Conservation (phyloP, 179 eudicot species). For the Beta macrorhiza region DNA sequence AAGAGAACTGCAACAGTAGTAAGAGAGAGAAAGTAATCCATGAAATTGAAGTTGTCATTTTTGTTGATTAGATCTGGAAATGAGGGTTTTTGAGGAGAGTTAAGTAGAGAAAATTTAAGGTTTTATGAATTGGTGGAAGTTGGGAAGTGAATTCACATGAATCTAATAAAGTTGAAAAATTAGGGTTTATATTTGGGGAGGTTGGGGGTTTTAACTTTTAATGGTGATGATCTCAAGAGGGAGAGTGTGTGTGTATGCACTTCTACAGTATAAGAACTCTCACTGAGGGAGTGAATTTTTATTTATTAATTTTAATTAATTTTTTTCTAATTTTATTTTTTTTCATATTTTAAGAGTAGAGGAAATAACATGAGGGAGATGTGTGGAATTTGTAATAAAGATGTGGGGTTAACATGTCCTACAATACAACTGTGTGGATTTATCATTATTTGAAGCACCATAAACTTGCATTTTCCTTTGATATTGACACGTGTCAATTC, state of each 20-base stretch:
- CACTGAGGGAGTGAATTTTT: background rate
- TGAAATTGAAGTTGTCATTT: slow-evolving; percentile 39
- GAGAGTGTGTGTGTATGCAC: background rate
- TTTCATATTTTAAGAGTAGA: background rate
- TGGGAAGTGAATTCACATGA: slow-evolving; percentile 32
- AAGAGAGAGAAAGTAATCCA: slow-evolving; percentile 25
- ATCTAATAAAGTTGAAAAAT: slow-evolving; percentile 25
- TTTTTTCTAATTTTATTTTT: too few relatives aligned
- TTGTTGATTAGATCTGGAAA: slow-evolving; percentile 29
- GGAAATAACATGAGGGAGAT: background rate
- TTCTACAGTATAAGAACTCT: background rate
- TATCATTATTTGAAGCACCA: background rate
- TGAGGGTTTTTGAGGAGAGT: slow-evolving; percentile 17
- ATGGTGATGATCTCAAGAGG: slow-evolving; percentile 30
- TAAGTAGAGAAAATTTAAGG: slow-evolving; percentile 11
- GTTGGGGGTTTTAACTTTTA: slow-evolving; percentile 32
- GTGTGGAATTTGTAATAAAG: slow-evolving; percentile 26
- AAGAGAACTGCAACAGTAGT: slow-evolving; percentile 33
- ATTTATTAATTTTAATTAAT: too few relatives aligned
- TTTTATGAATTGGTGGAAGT: slow-evolving; percentile 22
- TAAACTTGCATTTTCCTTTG: background rate
- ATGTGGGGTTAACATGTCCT: slow-evolving; percentile 25
- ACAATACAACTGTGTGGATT: slow-evolving; percentile 11
- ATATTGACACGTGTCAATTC: background rate
- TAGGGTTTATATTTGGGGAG: slow-evolving; percentile 12